Percentiles rank a stretch among this genome's conserved stretches.
Evolutionary conservation across 202 grass and related monocot species (phyloP).

Genomic region (Hordeum pubiflorum): DNA sequence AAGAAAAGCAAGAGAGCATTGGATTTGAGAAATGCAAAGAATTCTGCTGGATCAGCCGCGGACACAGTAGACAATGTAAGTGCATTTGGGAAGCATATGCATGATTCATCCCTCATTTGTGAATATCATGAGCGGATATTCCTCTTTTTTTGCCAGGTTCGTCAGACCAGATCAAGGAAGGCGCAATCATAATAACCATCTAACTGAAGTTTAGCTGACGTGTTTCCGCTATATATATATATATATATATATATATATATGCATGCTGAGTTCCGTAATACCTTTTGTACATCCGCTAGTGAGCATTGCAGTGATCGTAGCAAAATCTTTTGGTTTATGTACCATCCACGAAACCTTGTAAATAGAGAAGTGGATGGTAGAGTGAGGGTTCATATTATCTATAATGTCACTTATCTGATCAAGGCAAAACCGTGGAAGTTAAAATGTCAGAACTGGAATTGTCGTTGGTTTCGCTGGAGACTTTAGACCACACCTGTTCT

Average conservation of each 20-base stretch:
- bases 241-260: too few relatives aligned
- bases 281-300: neutral
- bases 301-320: neutral
- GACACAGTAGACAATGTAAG: constrained; percentile 29
- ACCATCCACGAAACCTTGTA: neutral
- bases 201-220: neutral
- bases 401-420: neutral
- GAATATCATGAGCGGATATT: neutral
- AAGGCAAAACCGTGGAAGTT: neutral
- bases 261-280: neutral
- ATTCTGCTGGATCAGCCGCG: constrained; percentile 32
- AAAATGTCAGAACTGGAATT: neutral
- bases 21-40: constrained; percentile 23
- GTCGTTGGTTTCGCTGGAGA: neutral
- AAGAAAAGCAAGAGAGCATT: constrained; percentile 43
- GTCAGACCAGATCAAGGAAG: constrained; percentile 45
- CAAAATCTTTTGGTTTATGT: neutral
- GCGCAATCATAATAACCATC: constrained; percentile 4
- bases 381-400: neutral
- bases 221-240: neutral
- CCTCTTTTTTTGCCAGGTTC: constrained; percentile 23
- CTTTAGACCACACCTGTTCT: neutral
- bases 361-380: neutral
- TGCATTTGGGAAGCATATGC: neutral
- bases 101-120: neutral